These are phyloP conservation scores for Immersiporthe knoxdaviesiana DNA, from an alignment of 2,329 filamentous ascomycete genomes.

Conservation along the genomic window DNA sequence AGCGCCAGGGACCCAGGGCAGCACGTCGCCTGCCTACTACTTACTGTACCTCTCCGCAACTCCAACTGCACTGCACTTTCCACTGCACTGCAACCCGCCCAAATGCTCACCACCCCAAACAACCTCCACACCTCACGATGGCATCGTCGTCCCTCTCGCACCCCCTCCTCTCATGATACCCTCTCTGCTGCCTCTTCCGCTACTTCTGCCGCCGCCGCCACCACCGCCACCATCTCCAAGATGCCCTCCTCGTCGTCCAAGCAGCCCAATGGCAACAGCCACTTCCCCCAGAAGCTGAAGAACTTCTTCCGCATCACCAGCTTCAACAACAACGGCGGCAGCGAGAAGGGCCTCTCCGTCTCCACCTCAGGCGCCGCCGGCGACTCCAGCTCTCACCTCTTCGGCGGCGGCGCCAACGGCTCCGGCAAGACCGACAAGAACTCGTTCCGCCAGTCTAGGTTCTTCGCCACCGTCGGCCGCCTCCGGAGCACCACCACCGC, in stretches of 20 bases:
- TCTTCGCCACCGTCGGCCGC: constrained; percentile 84
- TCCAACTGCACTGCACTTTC: not conserved
- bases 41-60: not conserved
- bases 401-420: constrained; percentile 33
- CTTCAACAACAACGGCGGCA: constrained; percentile 36
- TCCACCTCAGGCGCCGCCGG: constrained; percentile 17
- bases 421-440: constrained; percentile 64
- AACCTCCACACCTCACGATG: constrained; percentile 28
- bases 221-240: constrained; percentile 31
- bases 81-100: not conserved
- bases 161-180: constrained; percentile 33
- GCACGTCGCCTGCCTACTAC: no score
- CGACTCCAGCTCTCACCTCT: constrained; percentile 24
- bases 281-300: constrained; percentile 70
- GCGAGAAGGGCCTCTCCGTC: constrained; percentile 29
- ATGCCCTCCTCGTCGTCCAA: constrained; percentile 58
- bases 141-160: constrained; percentile 29
- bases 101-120: constrained; percentile 28
- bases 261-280: constrained; percentile 56
- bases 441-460: constrained; percentile 80
- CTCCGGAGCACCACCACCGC: constrained; percentile 89
- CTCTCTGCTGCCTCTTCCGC: constrained; percentile 19
- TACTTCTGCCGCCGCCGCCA: constrained; percentile 18
- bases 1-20: not conserved
- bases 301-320: constrained; percentile 73